Evolutionary conservation across 2,329 filamentous ascomycete species (phyloP).

Genomic region (Fusarium palustre): DNA sequence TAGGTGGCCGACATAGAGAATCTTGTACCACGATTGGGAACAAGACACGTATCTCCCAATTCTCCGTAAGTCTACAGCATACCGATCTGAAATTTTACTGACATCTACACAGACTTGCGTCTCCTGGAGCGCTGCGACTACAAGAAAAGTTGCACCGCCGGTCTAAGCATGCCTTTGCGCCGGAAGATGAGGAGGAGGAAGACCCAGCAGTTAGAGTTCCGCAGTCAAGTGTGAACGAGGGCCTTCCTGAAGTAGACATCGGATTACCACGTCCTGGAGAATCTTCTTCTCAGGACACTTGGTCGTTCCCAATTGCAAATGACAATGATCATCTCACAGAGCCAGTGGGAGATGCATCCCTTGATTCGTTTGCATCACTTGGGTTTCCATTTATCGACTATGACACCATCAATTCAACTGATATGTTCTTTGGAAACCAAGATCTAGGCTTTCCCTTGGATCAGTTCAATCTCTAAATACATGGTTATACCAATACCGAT

Average conservation of each 20-base stretch:
- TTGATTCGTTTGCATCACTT: neutral
- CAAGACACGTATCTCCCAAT: neutral
- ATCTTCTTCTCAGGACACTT: slow-evolving; percentile 1
- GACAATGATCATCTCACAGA: neutral
- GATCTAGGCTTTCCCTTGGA: slow-evolving; percentile 28
- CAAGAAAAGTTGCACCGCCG: slow-evolving; percentile 37
- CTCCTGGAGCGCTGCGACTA: neutral
- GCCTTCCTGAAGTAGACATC: fast-evolving
- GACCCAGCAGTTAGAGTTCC: slow-evolving; percentile 15
- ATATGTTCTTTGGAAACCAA: slow-evolving; percentile 15
- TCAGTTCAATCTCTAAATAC: slow-evolving; percentile 34
- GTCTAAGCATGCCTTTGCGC: slow-evolving; percentile 35
- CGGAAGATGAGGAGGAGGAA: slow-evolving; percentile 28
- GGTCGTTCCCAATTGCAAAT: slow-evolving; percentile 15
- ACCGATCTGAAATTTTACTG: fast-evolving
- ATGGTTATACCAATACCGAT: slow-evolving; percentile 24
- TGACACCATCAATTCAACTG: slow-evolving; percentile 9
- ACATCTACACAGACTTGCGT: neutral
- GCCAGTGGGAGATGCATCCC: neutral
- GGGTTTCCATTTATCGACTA: slow-evolving; percentile 10
- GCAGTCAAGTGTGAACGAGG: neutral
- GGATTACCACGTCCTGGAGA: neutral
- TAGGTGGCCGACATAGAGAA: slow-evolving; percentile 22
- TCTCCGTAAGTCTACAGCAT: slow-evolving; percentile 13
- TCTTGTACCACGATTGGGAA: slow-evolving; percentile 20